Conservation (phyloP, 164 flowering plant species). For the Amborella trichopoda region DNA sequence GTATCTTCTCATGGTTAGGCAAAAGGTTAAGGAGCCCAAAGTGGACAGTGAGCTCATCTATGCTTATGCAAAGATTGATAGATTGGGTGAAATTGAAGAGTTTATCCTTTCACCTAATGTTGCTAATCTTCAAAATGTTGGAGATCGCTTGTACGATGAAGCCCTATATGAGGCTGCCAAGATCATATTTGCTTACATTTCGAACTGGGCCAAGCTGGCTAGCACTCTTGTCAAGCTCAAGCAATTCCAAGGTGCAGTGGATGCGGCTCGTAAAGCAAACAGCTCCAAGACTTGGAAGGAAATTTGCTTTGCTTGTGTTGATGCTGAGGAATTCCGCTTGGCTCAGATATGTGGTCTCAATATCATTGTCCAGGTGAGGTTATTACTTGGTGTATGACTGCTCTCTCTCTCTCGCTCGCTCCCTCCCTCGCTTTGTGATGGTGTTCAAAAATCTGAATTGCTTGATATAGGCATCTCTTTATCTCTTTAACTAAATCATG, state of each 20-base stretch:
- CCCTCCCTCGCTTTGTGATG: too few species aligned
- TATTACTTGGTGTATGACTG: not conserved
- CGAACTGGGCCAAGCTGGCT: slow-evolving; percentile 98
- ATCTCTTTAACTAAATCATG: too few species aligned
- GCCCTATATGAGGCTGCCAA: slow-evolving; percentile 93
- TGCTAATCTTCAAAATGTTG: slow-evolving; percentile 95
- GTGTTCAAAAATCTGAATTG: too few species aligned
- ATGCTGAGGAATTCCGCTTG: slow-evolving; percentile 98
- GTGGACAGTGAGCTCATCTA: slow-evolving; percentile 98
- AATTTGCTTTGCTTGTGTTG: slow-evolving; percentile 99
- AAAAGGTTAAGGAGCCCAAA: slow-evolving; percentile 88
- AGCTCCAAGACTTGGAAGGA: slow-evolving; percentile 98
- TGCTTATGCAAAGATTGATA: slow-evolving; percentile 98
- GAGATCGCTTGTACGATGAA: slow-evolving; percentile 91
- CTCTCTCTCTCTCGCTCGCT: too few species aligned
- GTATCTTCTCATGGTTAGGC: slow-evolving; percentile 96
- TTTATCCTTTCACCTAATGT: slow-evolving; percentile 99
- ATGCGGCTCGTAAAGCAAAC: slow-evolving; percentile 97
- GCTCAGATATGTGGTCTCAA: slow-evolving; percentile 99
- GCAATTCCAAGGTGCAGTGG: slow-evolving; percentile 99
- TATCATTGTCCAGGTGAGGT: slow-evolving; percentile 55
- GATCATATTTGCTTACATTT: slow-evolving; percentile 85
- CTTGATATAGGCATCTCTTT: too few species aligned
- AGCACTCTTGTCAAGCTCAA: slow-evolving; percentile 71
- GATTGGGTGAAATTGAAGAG: slow-evolving; percentile 92